phyloP scores from a whole-genome alignment of 1,139 yeast species.

The Lodderomyces elongisporus region DNA sequence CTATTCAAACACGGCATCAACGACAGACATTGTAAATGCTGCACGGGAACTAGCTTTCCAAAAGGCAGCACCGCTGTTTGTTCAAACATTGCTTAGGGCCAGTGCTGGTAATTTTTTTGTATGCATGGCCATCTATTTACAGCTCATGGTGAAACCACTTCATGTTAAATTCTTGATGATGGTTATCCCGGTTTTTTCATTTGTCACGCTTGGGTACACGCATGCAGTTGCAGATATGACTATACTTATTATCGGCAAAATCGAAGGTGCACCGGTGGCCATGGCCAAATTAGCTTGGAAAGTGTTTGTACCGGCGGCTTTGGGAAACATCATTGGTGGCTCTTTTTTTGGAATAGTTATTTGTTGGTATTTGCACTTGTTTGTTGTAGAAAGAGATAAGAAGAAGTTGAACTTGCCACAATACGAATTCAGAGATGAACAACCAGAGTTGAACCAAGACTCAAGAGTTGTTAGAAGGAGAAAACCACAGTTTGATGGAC shows the following conservation, averaged over 20 bases:
- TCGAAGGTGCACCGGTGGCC: constrained; percentile 57
- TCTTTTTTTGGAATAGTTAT: constrained; percentile 52
- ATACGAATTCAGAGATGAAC: constrained; percentile 71
- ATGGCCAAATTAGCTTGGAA: constrained; percentile 72
- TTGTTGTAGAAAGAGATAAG: constrained; percentile 66
- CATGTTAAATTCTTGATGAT: constrained; percentile 71
- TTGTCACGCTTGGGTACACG: constrained; percentile 69
- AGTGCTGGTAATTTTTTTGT: constrained; percentile 76
- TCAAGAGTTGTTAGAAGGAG: constrained; percentile 62
- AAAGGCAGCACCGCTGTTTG: constrained; percentile 47
- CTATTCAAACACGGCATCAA: constrained; percentile 44
- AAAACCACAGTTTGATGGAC: constrained; percentile 14
- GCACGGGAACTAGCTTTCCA: constrained; percentile 41
- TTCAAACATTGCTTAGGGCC: constrained; percentile 57
- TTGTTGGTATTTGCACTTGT: constrained; percentile 66
- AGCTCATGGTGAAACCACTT: constrained; percentile 72
- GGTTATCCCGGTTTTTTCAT: constrained; percentile 63
- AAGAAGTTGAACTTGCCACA: constrained; percentile 54
- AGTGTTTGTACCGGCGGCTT: constrained; percentile 56
- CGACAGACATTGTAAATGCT: constrained; percentile 35
- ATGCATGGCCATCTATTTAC: constrained; percentile 67
- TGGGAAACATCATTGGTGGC: constrained; percentile 75
- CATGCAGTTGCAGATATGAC: constrained; percentile 83
- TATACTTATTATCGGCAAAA: constrained; percentile 56
- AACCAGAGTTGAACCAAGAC: constrained; percentile 69